A percentile compares a stretch with the other conserved stretches of the same genome.
These are phyloP conservation scores for Zymoseptoria tritici DNA, from an alignment of 2,329 filamentous ascomycete species.

Conservation along the genomic window DNA sequence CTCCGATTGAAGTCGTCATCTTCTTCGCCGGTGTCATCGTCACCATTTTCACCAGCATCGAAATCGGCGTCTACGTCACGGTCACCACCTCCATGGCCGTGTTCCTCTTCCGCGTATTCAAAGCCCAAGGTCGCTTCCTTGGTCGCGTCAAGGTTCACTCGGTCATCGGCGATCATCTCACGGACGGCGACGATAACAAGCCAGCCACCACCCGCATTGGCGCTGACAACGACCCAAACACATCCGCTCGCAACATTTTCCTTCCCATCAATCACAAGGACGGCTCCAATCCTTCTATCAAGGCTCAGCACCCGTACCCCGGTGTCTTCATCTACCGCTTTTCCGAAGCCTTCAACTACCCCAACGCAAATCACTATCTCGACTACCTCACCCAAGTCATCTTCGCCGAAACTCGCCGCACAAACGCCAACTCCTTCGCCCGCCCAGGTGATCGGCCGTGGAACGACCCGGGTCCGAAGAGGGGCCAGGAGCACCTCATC, in stretches of 20 bases:
- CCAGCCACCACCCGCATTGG: constrained; percentile 22
- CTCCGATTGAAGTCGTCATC: constrained; percentile 80
- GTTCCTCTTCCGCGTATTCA: constrained; percentile 74
- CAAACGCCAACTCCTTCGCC: constrained; percentile 59
- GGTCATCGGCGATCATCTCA: constrained; percentile 66
- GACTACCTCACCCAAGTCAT: constrained; percentile 52
- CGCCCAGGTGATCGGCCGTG: constrained; percentile 68
- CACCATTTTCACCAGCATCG: constrained; percentile 80
- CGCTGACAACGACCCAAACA: constrained; percentile 36
- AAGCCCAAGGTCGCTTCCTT: constrained; percentile 75
- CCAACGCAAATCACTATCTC: constrained; percentile 82
- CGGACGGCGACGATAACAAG: constrained; percentile 53
- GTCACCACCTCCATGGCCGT: constrained; percentile 69
- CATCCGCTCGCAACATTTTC: constrained; percentile 67
- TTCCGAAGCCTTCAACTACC: constrained; percentile 91
- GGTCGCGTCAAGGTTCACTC: constrained; percentile 79
- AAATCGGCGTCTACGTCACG: constrained; percentile 86
- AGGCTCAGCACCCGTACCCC: constrained; percentile 74
- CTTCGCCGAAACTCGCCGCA: constrained; percentile 63
- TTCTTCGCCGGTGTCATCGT: constrained; percentile 91
- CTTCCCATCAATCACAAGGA: constrained; percentile 81
- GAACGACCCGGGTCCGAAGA: constrained; percentile 81
- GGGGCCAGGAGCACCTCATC: constrained; percentile 39
- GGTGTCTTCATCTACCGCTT: constrained; percentile 96
- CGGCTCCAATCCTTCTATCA: constrained; percentile 78